Conservation (phyloP, 2,329 filamentous ascomycete species). For the Tolypocladium tundrense region DNA sequence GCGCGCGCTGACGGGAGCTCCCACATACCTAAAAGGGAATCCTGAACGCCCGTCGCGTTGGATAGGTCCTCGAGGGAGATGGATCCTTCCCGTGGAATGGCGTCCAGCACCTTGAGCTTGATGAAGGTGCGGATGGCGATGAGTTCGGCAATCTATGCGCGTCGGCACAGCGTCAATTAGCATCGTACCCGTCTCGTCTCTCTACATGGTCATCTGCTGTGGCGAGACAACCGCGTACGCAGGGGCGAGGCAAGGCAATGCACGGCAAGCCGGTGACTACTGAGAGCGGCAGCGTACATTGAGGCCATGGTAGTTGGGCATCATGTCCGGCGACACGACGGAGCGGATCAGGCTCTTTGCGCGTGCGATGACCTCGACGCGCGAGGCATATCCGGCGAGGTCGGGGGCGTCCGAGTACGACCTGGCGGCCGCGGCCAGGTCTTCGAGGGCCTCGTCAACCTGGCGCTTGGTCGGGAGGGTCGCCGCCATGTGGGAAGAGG, state of each 20-base stretch:
- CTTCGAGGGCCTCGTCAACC: conserved; percentile 10
- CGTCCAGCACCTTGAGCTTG: conserved; percentile 16
- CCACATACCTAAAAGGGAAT: conserved; percentile 15
- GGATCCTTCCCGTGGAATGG: conserved; percentile 14
- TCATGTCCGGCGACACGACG: conserved; percentile 16
- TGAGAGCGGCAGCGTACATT: conserved; percentile 11
- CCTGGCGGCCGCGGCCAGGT: conserved; percentile 9
- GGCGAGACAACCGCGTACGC: background rate
- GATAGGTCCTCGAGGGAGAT: conserved; percentile 18
- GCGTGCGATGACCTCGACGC: conserved; percentile 15
- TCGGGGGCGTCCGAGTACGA: conserved; percentile 13
- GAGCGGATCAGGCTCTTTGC: conserved; percentile 15
- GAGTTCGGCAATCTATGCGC: conserved; percentile 17
- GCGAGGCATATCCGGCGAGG: conserved; percentile 13
- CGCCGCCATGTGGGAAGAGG: conserved; percentile 2
- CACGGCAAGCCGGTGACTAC: background rate
- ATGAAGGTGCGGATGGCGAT: conserved; percentile 19
- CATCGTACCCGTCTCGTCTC: background rate
- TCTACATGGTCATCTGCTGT: background rate
- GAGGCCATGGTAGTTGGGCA: conserved; percentile 21
- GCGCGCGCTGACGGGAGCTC: background rate
- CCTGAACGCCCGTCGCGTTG: conserved; percentile 14
- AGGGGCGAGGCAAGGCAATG: background rate
- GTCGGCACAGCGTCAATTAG: background rate
- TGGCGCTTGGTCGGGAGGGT: conserved; percentile 9